Evolutionary conservation across 768 basidiomycete species (phyloP).

Genomic region (Tephrocybe sp.): DNA sequence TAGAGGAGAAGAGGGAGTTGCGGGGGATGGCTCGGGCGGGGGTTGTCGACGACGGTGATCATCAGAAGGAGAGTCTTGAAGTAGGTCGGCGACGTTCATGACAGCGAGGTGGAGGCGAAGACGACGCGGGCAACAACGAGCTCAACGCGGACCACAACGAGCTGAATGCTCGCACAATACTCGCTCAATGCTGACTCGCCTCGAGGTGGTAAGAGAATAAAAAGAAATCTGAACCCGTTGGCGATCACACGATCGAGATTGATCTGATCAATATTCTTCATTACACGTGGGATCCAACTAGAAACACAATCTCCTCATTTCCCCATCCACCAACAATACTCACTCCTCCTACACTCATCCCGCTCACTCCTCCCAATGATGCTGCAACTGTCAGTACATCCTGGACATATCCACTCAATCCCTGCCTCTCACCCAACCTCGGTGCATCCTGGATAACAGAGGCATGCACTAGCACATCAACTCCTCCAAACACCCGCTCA

Average conservation of each 20-base stretch:
- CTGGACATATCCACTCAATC: constrained; percentile 73
- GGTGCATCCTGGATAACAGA: constrained; percentile 89
- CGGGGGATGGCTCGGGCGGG: constrained; percentile 18
- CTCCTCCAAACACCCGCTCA: constrained; percentile 61
- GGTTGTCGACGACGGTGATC: constrained; percentile 31
- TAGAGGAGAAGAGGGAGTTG: constrained; percentile 21
- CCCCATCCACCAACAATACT: constrained; percentile 92
- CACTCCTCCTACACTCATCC: constrained; percentile 66
- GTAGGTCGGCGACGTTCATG: constrained; percentile 72
- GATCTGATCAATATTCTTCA: constrained; percentile 6
- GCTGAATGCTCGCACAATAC: no score
- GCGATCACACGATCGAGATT: constrained; percentile 27
- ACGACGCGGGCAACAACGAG: no score
- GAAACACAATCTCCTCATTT: constrained; percentile 57
- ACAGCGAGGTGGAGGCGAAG: neutral
- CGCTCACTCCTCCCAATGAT: constrained; percentile 86
- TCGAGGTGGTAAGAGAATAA: neutral
- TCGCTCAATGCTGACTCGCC: no score
- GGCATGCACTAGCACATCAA: constrained; percentile 86
- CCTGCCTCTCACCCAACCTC: constrained; percentile 31
- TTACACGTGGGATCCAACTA: neutral
- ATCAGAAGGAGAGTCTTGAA: constrained; percentile 71
- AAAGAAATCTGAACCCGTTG: constrained; percentile 17
- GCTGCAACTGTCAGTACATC: constrained; percentile 93
- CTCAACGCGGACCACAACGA: no score